Evolutionary conservation across 1,139 yeast genomes (phyloP), one percentile per base, ranked within the genome.

Genomic region (Geotrichum aggregatum): DNA sequence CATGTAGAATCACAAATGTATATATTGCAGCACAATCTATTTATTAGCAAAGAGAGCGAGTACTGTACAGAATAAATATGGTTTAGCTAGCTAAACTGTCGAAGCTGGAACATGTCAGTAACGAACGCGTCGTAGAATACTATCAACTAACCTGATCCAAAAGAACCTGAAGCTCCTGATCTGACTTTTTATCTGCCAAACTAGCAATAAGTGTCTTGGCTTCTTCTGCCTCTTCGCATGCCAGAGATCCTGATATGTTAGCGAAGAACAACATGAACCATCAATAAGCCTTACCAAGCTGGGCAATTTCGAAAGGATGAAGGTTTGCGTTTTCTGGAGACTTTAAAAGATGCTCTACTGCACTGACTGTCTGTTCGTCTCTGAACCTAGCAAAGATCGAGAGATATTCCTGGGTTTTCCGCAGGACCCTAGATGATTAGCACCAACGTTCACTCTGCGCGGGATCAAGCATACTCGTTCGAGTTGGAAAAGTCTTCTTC

Each of bases 211-310:
- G 76, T 26, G 96, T 87, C 70, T 89, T 87, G 31, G 98, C 98
- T 73, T 92, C 99, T 65, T 92, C 98, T 5, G 96, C 91, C 61
- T 92, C 98, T 66, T 92, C 98, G 70, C 97, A 91, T 41, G 94
- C 88, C 59, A 92, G 75, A 1, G 95, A 87, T 0, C 98, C 96
- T 50, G 18, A n/a, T 6, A 24, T 22, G 36, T 30, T 31, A 22
- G 28, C 22, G 16, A 19, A 52, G 41, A 21, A 16, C 16, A 34
- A 14, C 13, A 24, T 16, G 6, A 5, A 10, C n/a, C 22, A 18
- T 45, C 18, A 26, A 7, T 16, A 14, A 22, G 11, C 8, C 18
- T 18, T 59, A 50, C 69, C 74, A 57, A 92, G 75, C 70, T 92
- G 98, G 0, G 98, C 96, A 52, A 88, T 76, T 71, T 92, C 99